Evolutionary conservation across 148 eudicot genomes (phyloP).

Genomic region (Polygonum aviculare): DNA sequence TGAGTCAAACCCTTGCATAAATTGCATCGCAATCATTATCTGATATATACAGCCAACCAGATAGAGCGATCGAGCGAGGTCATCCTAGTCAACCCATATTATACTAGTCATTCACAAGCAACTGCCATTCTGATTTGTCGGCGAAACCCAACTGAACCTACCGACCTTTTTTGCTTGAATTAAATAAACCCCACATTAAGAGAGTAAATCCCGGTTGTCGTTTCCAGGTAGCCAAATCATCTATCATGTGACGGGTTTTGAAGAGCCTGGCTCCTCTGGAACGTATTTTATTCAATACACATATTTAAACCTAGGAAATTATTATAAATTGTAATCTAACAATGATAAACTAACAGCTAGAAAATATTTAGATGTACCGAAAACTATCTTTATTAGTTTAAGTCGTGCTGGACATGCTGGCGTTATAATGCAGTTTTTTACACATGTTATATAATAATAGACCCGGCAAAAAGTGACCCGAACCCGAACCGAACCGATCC

Average conservation of each 20-base stretch:
- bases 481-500: no score
- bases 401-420: no score
- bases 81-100: background rate
- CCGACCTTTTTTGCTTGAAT: background rate
- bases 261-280: no score
- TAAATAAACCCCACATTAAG: background rate
- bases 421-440: no score
- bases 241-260: background rate
- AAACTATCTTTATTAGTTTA: no score
- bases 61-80: background rate
- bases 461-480: no score
- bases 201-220: background rate
- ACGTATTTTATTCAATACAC: no score
- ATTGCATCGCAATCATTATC: background rate
- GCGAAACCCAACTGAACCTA: background rate
- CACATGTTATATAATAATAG: no score
- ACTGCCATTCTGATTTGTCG: background rate
- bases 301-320: no score
- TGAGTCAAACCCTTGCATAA: background rate
- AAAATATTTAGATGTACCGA: no score
- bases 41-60: background rate
- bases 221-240: background rate
- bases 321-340: no score
- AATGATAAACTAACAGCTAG: no score
- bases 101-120: background rate